A percentile compares a stretch with the other conserved stretches of the same genome.
phyloP scores from a whole-genome alignment of 129 eudicot genomes.

The Dittrichia graveolens region DNA sequence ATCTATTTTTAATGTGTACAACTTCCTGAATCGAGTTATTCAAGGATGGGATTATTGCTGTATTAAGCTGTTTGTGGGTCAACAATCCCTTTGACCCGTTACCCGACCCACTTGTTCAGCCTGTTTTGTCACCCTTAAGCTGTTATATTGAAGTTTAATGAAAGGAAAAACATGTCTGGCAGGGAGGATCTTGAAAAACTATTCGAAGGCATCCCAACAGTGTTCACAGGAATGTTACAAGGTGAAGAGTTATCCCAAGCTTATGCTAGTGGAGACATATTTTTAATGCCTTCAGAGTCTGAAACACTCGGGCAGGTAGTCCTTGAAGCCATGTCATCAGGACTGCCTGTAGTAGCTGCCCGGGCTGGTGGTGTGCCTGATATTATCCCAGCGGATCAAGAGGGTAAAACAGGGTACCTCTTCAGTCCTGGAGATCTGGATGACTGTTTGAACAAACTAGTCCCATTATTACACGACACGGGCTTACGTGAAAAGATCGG shows the following conservation, averaged over 20 bases:
- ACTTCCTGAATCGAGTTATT: background rate
- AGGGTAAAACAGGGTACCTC: conserved; percentile 77
- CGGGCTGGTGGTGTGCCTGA: conserved; percentile 96
- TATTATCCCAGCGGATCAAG: conserved; percentile 78
- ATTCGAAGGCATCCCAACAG: conserved; percentile 85
- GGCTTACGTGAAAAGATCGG: conserved; percentile 70
- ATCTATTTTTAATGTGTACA: background rate
- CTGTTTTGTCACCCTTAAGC: background rate
- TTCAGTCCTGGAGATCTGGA: conserved; percentile 82
- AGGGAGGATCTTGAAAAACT: conserved; percentile 85
- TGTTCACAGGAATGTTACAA: conserved; percentile 83
- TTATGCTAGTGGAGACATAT: conserved; percentile 92
- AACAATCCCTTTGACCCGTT: background rate
- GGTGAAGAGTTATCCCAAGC: conserved; percentile 98
- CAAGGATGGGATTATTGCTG: background rate
- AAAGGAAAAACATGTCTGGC: background rate
- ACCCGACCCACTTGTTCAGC: background rate
- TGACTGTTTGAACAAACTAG: conserved; percentile 78
- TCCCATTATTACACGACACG: conserved; percentile 52
- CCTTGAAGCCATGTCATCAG: conserved; percentile 98
- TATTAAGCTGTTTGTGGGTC: conserved; percentile 1
- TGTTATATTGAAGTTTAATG: background rate
- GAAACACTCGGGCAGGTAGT: conserved; percentile 97
- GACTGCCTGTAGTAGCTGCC: conserved; percentile 90
- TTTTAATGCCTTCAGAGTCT: conserved; percentile 95